phyloP scores from a whole-genome alignment of 805 yeast species.

The Teunomyces gatunensis region DNA sequence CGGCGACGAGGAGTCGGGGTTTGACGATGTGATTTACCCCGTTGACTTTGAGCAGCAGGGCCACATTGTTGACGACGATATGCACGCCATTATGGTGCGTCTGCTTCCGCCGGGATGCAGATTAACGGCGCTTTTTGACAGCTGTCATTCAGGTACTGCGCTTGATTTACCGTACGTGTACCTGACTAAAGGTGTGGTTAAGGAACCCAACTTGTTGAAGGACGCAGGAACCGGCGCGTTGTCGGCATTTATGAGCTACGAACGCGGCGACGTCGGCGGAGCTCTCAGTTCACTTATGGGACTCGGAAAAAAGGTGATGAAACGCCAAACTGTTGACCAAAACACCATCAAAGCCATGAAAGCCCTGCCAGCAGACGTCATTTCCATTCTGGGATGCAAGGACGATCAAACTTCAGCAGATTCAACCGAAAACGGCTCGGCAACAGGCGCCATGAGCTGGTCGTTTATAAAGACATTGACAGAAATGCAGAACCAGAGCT shows the following conservation, averaged over 20 bases:
- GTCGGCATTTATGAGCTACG: slow-evolving; percentile 29
- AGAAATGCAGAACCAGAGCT: slow-evolving; percentile 31
- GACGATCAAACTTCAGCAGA: slow-evolving; percentile 43
- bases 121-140: slow-evolving; percentile 38
- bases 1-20: slow-evolving; percentile 39
- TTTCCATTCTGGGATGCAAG: slow-evolving; percentile 37
- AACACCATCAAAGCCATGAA: slow-evolving; percentile 27
- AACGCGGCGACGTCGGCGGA: slow-evolving; percentile 36
- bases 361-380: slow-evolving; percentile 38
- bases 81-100: slow-evolving; percentile 40
- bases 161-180: slow-evolving; percentile 40
- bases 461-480: slow-evolving; percentile 29
- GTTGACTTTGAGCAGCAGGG: slow-evolving; percentile 33
- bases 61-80: slow-evolving; percentile 35
- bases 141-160: slow-evolving; percentile 42
- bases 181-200: slow-evolving; percentile 39
- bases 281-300: slow-evolving; percentile 35
- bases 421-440: slow-evolving; percentile 32
- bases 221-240: slow-evolving; percentile 37
- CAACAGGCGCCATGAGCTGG: slow-evolving; percentile 42
- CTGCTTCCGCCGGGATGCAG: slow-evolving; percentile 36
- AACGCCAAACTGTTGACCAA: slow-evolving; percentile 15
- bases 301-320: slow-evolving; percentile 30
- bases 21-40: slow-evolving; percentile 37
- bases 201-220: slow-evolving; percentile 36